Evolutionary conservation across 768 basidiomycete genomes (phyloP), one percentile per base, ranked within the genome.

Genomic region (Boletus sp.): DNA sequence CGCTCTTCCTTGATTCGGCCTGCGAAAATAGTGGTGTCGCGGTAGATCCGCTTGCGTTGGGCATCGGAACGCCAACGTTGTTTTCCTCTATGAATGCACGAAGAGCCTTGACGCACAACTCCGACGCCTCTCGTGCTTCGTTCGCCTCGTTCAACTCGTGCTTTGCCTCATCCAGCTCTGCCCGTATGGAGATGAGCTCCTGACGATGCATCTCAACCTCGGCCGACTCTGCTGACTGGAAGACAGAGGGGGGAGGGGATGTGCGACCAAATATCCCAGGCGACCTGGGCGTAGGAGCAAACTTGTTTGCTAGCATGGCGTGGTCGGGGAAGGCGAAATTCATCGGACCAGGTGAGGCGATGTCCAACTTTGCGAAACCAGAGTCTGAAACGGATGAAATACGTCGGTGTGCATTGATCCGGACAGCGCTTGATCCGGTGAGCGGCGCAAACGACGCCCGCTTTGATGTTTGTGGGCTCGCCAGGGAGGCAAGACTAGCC

Each of bases 91-190:
- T 91, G 66, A 88, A 98, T 53, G 84, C 87, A 35, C 93, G 79
- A 40, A 98, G 75, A 0, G 88, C 90, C 51, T 82, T 84, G 59
- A 90, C 83, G 66, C 92, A 94, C 1, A 81, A 81, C 60, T 98
- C 93, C 34, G 88, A 90, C 4, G 95, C 95, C 64, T 92, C 85
- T 45, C 84, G 78, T 3, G 90, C 92, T 70, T 98, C 95, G 56
- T 82, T 85, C 1, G 85, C 78, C 64, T 96, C 93, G 37, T 66
- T 75, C 43, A 96, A 72, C 54, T 92, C 88, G 56, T 82, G 79
- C 61, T 81, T 82, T 17, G 80, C 76, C 30, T 79, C 81, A 33
- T 85, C 83, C 17, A 94, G 69, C 51, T 88, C 82, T 23, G 76
- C 68, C 60, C 83, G 83, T 53, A 85, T 59, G 2, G 73, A 60